Conservation (phyloP, 306 rosid genomes). For the Mimosa pudica region DNA sequence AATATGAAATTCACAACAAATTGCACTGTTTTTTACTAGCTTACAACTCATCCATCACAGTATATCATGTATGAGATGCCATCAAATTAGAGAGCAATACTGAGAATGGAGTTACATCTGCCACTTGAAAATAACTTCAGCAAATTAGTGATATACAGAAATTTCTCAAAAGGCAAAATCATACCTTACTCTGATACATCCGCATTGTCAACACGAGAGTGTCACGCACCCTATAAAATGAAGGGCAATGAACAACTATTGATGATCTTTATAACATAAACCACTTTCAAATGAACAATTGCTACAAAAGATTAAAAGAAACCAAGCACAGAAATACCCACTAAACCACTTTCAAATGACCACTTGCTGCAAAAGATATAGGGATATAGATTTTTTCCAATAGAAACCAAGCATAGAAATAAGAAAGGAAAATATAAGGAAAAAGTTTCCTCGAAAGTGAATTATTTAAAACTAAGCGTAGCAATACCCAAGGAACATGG, state of each 20-base stretch:
- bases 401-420: constrained; percentile 20
- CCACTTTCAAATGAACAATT: constrained; percentile 19
- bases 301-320: too few relatives aligned
- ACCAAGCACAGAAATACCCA: background rate
- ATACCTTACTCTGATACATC: constrained; percentile 91
- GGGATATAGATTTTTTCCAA: constrained; percentile 4
- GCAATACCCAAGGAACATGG: background rate
- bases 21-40: background rate
- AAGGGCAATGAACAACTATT: constrained; percentile 29
- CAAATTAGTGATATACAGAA: background rate
- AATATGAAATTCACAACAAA: background rate
- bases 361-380: background rate
- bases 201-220: constrained; percentile 89
- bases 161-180: constrained; percentile 16
- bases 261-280: constrained; percentile 28
- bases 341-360: background rate
- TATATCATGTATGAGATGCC: background rate
- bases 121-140: too few relatives aligned
- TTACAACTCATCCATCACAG: background rate
- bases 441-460: background rate
- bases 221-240: constrained; percentile 78
- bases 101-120: background rate
- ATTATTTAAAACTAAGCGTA: background rate
- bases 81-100: background rate
- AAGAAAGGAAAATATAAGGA: background rate